phyloP scores from a whole-genome alignment of 2,329 filamentous ascomycete genomes.

The Fusarium marasasianum region DNA sequence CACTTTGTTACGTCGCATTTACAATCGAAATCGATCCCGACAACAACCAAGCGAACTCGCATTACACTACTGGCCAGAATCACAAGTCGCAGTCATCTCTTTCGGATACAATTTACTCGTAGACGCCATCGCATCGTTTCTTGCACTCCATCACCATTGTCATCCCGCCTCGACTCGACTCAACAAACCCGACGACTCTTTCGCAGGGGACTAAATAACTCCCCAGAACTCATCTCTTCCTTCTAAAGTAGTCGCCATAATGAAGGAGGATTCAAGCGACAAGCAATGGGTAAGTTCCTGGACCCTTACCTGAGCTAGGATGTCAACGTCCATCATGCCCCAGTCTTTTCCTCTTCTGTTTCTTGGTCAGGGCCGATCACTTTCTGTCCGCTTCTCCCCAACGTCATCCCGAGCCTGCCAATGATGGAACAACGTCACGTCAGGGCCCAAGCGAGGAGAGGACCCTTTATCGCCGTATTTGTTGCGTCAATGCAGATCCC shows the following conservation, averaged over 20 bases:
- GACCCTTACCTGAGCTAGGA: slow-evolving; percentile 20
- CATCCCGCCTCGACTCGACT: background rate
- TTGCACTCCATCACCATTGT: background rate
- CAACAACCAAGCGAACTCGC: background rate
- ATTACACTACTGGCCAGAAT: background rate
- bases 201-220: background rate
- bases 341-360: slow-evolving; percentile 22
- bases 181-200: background rate
- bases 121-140: background rate
- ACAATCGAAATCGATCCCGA: background rate
- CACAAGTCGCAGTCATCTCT: background rate
- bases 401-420: slow-evolving; percentile 33
- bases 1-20: background rate
- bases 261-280: slow-evolving; percentile 46
- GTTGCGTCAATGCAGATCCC: slow-evolving; percentile 38
- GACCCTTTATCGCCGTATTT: slow-evolving; percentile 30
- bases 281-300: slow-evolving; percentile 60
- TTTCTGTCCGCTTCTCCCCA: slow-evolving; percentile 25
- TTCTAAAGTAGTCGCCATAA: slow-evolving; percentile 15
- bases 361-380: slow-evolving; percentile 5
- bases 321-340: slow-evolving; percentile 15
- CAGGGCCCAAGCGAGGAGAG: slow-evolving; percentile 16
- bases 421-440: slow-evolving; percentile 23
- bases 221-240: background rate
- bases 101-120: background rate